Evolutionary conservation across 108 stramenopile species (phyloP), one percentile per base, ranked within the genome.

Genomic region (Heterococcus sp.): DNA sequence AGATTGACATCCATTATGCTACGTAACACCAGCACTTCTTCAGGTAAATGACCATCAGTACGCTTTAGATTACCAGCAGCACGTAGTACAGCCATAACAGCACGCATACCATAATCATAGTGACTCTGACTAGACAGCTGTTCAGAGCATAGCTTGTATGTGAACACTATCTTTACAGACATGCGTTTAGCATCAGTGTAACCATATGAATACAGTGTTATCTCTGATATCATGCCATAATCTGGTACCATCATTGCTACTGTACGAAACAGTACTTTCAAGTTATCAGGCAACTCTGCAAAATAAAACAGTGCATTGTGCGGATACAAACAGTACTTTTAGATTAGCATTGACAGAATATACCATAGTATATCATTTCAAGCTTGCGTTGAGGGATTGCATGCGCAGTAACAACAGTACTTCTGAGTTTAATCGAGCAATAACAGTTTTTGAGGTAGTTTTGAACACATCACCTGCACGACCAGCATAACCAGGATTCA

Each of bases 211-310:
- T 91, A 91, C 58, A 91, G 78, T 79, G 90, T 90, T 37, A 91
- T 91, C 76, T 89, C 89, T 68, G 85, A 86, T 38, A 91, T 91
- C 88, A 91, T 88, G 2, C 84, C 89, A 75, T 91, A 91, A 81
- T 91, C 91, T 14, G 91, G 91, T 0, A 91, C 91, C 91, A 91
- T 91, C 91, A 91, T 91, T 0, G 91, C 91, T 75, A 90, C 90
- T 30, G 91, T 89, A 0, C 91, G 90, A 72, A 90, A 91, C 3
- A 91, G 72, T 3, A 89, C 90, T 81, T 81, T 84, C 36, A 84
- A 29, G 83, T 84, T 84, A 38, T 84, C 83, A 2, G 83, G 83
- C n/a, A 84, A 75, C 81, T 82, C 81, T 0, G 81, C n/a, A n/a
- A n/a, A n/a, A n/a, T n/a, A n/a, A n/a, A n/a, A n/a, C n/a, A n/a